phyloP scores from a whole-genome alignment of 1,284 basidiomycete species.

The Blastosporella zonata region DNA sequence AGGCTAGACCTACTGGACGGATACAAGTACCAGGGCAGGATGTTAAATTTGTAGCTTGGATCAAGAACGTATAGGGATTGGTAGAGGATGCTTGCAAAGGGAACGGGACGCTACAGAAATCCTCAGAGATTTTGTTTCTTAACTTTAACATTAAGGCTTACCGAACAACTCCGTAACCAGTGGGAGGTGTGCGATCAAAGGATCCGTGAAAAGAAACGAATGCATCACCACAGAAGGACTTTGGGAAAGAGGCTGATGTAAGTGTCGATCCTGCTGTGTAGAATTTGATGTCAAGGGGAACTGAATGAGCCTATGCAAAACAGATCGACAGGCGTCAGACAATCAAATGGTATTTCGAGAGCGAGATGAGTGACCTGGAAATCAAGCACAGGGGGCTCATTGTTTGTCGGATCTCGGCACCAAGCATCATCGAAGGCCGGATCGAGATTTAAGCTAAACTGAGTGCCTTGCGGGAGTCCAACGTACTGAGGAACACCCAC shows the following conservation, averaged over 20 bases:
- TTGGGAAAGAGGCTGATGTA: constrained; percentile 25
- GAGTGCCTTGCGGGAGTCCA: constrained; percentile 27
- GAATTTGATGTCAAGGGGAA: constrained; percentile 43
- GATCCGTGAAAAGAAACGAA: constrained; percentile 35
- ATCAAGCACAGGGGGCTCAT: constrained; percentile 33
- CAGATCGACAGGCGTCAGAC: not conserved
- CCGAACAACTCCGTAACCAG: constrained; percentile 44
- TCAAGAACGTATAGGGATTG: constrained; percentile 29
- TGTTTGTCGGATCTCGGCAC: constrained; percentile 31
- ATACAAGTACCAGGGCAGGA: constrained; percentile 37
- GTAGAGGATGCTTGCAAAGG: not conserved
- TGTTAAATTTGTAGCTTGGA: constrained; percentile 33
- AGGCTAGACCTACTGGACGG: constrained; percentile 37
- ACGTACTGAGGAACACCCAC: constrained; percentile 32
- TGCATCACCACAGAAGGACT: constrained; percentile 27
- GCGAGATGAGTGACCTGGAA: constrained; percentile 28
- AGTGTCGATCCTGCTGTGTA: constrained; percentile 21
- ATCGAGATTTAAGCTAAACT: constrained; percentile 34
- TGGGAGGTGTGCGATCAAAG: constrained; percentile 28
- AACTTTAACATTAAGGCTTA: constrained; percentile 18
- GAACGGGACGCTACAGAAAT: constrained; percentile 9
- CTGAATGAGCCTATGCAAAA: constrained; percentile 40
- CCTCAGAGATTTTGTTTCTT: not conserved
- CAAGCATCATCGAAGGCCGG: constrained; percentile 27
- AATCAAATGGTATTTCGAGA: not conserved